Conservation (phyloP, 495 filamentous ascomycete species). For the Aspergillus kassunensis region DNA sequence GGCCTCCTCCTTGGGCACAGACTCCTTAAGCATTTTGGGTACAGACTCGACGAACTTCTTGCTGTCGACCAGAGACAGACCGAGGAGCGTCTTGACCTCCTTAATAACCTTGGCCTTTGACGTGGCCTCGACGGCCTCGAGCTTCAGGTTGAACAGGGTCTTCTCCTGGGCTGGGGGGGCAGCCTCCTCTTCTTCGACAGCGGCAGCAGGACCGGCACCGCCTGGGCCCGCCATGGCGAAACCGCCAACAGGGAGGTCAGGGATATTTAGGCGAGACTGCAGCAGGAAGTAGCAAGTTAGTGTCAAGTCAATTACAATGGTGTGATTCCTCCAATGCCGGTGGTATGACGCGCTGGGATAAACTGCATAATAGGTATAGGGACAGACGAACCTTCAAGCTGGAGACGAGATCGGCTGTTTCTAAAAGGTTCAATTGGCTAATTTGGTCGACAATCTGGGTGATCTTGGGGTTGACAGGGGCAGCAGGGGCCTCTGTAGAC, state of each 20-base stretch:
- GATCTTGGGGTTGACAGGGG: conserved; percentile 77
- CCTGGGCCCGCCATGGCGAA: conserved; percentile 66
- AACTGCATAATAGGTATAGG: neutral
- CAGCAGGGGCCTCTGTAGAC: conserved; percentile 52
- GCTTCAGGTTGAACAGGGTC: conserved; percentile 94
- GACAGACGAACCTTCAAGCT: conserved; percentile 80
- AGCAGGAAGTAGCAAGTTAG: conserved; percentile 8
- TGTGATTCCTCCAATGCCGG: neutral
- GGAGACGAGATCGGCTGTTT: conserved; percentile 93
- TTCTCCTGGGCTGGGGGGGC: conserved; percentile 83
- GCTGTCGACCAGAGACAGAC: conserved; percentile 93
- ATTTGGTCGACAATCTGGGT: conserved; percentile 93
- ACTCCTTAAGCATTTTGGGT: conserved; percentile 98
- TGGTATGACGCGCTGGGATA: neutral
- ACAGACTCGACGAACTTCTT: conserved; percentile 99
- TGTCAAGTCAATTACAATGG: neutral
- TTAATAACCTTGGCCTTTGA: conserved; percentile 99
- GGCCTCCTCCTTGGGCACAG: conserved; percentile 93
- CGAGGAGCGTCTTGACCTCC: conserved; percentile 95
- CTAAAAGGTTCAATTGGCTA: conserved; percentile 91
- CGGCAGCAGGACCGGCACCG: conserved; percentile 58
- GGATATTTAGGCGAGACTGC: conserved; percentile 92
- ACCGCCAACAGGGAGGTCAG: conserved; percentile 90
- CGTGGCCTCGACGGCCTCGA: conserved; percentile 77
- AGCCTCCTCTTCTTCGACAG: conserved; percentile 78